phyloP scores from a whole-genome alignment of 495 filamentous ascomycete genomes.

The Hypoxylon fuscum region DNA sequence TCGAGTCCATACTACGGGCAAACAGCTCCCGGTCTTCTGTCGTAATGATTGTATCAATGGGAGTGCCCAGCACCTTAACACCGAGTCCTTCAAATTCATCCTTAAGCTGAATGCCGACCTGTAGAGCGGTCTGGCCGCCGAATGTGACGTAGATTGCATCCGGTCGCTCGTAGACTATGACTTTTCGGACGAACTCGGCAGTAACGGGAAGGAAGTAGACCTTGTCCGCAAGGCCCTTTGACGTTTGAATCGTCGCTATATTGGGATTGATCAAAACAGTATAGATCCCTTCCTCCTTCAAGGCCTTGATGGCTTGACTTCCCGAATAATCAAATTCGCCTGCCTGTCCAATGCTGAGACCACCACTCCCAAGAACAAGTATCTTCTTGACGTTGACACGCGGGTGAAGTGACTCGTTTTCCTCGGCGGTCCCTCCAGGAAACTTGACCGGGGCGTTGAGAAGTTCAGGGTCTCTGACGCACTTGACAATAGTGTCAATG shows the following conservation, averaged over 20 bases:
- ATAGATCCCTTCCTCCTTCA: slow-evolving; percentile 94
- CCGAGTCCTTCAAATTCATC: slow-evolving; percentile 92
- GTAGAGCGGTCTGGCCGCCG: slow-evolving; percentile 92
- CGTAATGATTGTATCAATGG: slow-evolving; percentile 97
- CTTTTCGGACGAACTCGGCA: slow-evolving; percentile 95
- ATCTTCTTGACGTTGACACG: slow-evolving; percentile 91
- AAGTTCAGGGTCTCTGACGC: slow-evolving; percentile 64
- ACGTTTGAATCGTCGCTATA: slow-evolving; percentile 98
- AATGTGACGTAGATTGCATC: slow-evolving; percentile 98
- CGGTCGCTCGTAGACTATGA: slow-evolving; percentile 89
- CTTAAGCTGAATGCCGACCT: slow-evolving; percentile 95
- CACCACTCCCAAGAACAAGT: slow-evolving; percentile 90
- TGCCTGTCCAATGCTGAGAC: slow-evolving; percentile 94
- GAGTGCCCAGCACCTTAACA: slow-evolving; percentile 93
- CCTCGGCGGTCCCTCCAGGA: slow-evolving; percentile 81
- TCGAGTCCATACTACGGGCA: slow-evolving; percentile 97
- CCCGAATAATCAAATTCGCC: slow-evolving; percentile 99
- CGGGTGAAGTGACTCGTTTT: slow-evolving; percentile 78
- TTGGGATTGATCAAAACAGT: slow-evolving; percentile 98
- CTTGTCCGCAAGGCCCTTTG: slow-evolving; percentile 96
- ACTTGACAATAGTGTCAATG: slow-evolving; percentile 80
- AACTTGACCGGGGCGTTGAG: slow-evolving; percentile 78
- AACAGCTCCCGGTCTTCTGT: slow-evolving; percentile 98
- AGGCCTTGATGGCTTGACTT: slow-evolving; percentile 90
- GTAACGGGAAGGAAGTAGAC: slow-evolving; percentile 98